Base-by-base conservation (phyloP, 108 stramenopile genomes). In the Cylindrotheca closterium region DNA sequence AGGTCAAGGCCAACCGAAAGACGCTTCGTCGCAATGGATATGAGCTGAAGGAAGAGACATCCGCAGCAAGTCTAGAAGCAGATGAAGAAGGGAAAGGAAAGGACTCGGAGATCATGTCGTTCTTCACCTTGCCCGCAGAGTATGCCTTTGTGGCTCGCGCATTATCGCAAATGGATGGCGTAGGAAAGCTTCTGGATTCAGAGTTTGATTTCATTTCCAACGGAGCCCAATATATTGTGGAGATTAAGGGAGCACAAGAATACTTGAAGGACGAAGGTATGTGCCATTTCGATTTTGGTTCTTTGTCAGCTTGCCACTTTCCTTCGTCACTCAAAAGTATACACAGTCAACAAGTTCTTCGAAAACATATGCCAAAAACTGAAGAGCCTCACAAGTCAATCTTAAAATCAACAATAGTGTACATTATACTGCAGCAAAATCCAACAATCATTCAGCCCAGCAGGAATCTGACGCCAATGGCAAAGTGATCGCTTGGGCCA, bases 121-220 rank as follows among this genome's bases (percentile, higher is more conserved):
- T 75, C 55, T 94, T 94, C 55, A 80, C 83, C 24, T 65, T 94
- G 17, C 89, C 88, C 55, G 87, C 88, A 18, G 89, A 91, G 67
- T 90, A 90, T 60, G 93, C 93, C 25, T 94, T 94, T 68, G 93
- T 89, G 19, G 87, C 86, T 5, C 81, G 93, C 30, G 93, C 93
- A 2, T 30, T 91, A n/a, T 74, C 78, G 21, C 93, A 94, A 70
- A 85, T 94, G 84, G 83, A 86, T 54, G 93, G 93, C 1, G 89
- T 91, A 7, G 89, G 93, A 26, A 89, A 89, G 63, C 61, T 67
- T 18, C 61, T 94, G 21, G 93, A 91, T 51, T 64, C 80, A 4
- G 89, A 91, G 1, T 94, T 94, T 57, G 93, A 94, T 51, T 94
- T 94, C 60, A 82, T 94, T 27, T 85, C 83, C 8, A 77, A 80